Conservation (phyloP, 2,329 filamentous ascomycete species). For the Neopestalotiopsis rosae region DNA sequence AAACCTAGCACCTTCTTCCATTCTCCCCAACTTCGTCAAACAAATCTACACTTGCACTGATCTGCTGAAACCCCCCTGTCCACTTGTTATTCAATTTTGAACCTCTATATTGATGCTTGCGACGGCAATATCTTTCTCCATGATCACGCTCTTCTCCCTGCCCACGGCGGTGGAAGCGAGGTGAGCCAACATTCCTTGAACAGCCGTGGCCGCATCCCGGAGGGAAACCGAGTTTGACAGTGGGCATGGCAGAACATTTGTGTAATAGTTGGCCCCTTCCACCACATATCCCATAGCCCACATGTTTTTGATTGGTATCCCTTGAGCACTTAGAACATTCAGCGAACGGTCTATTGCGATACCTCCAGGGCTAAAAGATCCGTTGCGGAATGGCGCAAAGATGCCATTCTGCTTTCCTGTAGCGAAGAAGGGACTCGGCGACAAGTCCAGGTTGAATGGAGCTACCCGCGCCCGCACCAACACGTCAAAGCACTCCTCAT, state of each 20-base stretch:
- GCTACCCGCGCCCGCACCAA: not conserved
- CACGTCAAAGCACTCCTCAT: not conserved
- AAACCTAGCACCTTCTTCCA: too few relatives aligned
- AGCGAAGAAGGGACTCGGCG: not conserved
- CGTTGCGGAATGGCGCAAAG: not conserved
- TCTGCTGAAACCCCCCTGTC: too few relatives aligned
- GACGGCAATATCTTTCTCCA: too few relatives aligned
- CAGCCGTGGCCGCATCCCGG: not conserved
- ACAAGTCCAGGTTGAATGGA: not conserved
- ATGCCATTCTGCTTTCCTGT: not conserved
- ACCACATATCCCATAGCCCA: not conserved
- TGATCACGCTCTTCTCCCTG: too few relatives aligned
- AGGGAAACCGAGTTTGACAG: not conserved
- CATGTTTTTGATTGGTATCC: not conserved
- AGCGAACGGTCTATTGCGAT: not conserved
- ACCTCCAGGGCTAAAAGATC: not conserved
- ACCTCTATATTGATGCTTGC: too few relatives aligned
- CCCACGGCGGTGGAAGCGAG: not conserved
- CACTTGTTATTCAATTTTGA: too few relatives aligned
- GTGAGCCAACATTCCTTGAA: not conserved
- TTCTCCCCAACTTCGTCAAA: too few relatives aligned
- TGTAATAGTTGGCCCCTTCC: not conserved
- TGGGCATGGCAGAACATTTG: not conserved
- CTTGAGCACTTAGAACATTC: not conserved
- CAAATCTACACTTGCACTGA: too few relatives aligned